A percentile compares a stretch with the other conserved stretches of the same genome.
Evolutionary conservation across 202 grass and related monocot species (phyloP).

Genomic region (Cymbopogon flexuosus): DNA sequence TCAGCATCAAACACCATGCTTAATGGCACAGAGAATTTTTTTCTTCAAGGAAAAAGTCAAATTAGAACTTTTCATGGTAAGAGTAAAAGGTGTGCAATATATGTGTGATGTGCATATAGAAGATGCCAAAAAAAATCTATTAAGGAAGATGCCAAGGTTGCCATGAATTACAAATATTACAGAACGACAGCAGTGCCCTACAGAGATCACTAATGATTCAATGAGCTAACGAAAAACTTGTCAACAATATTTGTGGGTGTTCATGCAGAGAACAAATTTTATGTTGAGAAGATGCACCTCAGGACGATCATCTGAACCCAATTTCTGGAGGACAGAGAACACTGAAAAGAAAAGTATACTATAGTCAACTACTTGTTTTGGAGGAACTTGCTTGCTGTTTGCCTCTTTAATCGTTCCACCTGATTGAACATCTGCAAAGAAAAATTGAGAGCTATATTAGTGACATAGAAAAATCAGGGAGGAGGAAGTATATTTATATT

Average conservation of each 20-base stretch:
- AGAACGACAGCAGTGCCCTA: neutral
- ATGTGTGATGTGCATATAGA: neutral
- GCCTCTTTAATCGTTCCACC: slow-evolving; percentile 9
- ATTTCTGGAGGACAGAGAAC: slow-evolving; percentile 77
- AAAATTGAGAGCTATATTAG: slow-evolving; percentile 17
- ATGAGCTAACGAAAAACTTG: slow-evolving; percentile 10
- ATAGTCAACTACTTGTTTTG: slow-evolving; percentile 60
- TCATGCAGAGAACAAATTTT: slow-evolving; percentile 26
- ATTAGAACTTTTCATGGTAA: slow-evolving; percentile 5
- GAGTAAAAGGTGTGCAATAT: neutral
- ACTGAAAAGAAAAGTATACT: slow-evolving; percentile 92
- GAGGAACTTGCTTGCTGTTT: slow-evolving; percentile 29
- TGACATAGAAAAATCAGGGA: slow-evolving; percentile 16
- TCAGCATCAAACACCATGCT: neutral
- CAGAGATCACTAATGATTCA: neutral
- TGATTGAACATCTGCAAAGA: slow-evolving; percentile 35
- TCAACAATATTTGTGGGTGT: slow-evolving; percentile 12
- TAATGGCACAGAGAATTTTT: neutral
- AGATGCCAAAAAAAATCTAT: neutral
- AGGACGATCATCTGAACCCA: slow-evolving; percentile 80
- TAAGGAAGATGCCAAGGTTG: slow-evolving; percentile 4
- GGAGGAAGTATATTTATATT: neutral
- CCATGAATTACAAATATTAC: neutral
- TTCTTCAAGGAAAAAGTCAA: neutral
- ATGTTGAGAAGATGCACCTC: slow-evolving; percentile 57